A percentile compares a stretch with the other conserved stretches of the same genome.
phyloP scores from a whole-genome alignment of 2,329 filamentous ascomycete genomes.

The Periconia sp. region DNA sequence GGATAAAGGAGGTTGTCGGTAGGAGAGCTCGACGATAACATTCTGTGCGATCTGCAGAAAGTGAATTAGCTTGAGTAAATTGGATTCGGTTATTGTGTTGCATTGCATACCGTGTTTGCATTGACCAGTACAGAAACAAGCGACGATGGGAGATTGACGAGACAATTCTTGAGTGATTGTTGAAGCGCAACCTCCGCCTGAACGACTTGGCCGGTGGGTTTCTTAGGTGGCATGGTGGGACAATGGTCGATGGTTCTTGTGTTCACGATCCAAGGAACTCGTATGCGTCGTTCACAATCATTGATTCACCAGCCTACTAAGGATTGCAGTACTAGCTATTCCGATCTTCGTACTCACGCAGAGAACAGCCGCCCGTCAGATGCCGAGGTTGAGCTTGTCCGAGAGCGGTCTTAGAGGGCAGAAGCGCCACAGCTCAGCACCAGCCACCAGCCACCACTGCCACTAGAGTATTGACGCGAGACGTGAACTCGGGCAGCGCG shows the following conservation, averaged over 20 bases:
- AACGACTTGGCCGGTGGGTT: slow-evolving; percentile 54
- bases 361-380: not conserved
- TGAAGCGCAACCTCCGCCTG: slow-evolving; percentile 82
- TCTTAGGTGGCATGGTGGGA: slow-evolving; percentile 43
- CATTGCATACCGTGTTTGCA: slow-evolving; percentile 76
- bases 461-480: not conserved
- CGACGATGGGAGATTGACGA: slow-evolving; percentile 86
- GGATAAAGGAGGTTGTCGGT: slow-evolving; percentile 61
- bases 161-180: slow-evolving; percentile 82
- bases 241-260: not conserved
- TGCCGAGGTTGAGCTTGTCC: not conserved
- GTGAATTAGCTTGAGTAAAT: slow-evolving; percentile 49
- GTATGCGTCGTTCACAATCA: too few species aligned
- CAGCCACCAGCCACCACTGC: not conserved
- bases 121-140: slow-evolving; percentile 84
- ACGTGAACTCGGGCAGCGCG: not conserved
- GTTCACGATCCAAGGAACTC: too few species aligned
- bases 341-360: not conserved
- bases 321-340: not conserved
- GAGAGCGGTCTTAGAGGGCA: not conserved
- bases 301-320: too few species aligned
- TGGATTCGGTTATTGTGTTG: slow-evolving; percentile 5
- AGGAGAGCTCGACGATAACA: slow-evolving; percentile 90
- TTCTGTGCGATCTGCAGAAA: slow-evolving; percentile 77
- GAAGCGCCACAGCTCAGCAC: not conserved